Percentiles rank a stretch among this genome's conserved stretches.
Conservation (phyloP, 2,329 filamentous ascomycete genomes). For the Aspergillus niger region DNA sequence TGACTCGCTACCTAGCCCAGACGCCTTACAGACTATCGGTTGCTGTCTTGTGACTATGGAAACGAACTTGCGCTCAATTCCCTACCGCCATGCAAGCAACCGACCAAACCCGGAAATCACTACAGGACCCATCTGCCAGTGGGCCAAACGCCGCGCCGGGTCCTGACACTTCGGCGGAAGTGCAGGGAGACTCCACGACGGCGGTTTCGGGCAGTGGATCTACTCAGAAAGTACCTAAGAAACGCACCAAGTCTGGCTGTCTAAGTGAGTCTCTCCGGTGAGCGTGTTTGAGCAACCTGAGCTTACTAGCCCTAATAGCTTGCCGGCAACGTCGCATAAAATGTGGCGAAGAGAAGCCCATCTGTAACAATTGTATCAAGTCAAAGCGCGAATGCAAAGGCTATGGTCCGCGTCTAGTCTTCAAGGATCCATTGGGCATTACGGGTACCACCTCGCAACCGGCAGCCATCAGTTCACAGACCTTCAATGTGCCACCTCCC, state of each 20-base stretch:
- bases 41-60: slow-evolving; percentile 19
- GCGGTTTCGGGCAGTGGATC: slow-evolving; percentile 22
- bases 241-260: slow-evolving; percentile 89
- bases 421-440: slow-evolving; percentile 44
- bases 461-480: slow-evolving; percentile 20
- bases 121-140: slow-evolving; percentile 6
- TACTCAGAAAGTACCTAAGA: slow-evolving; percentile 50
- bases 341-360: slow-evolving; percentile 76
- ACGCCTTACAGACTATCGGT: not conserved
- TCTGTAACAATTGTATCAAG: slow-evolving; percentile 50
- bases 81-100: slow-evolving; percentile 16
- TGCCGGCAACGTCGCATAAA: slow-evolving; percentile 96
- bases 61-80: slow-evolving; percentile 1
- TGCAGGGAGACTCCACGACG: slow-evolving; percentile 13
- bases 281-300: slow-evolving; percentile 21
- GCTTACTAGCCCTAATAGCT: slow-evolving; percentile 53
- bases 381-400: slow-evolving; percentile 50
- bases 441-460: slow-evolving; percentile 27
- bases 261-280: slow-evolving; percentile 63
- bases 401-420: slow-evolving; percentile 45
- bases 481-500: slow-evolving; percentile 18
- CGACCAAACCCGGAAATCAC: slow-evolving; percentile 10
- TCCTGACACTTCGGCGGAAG: slow-evolving; percentile 6
- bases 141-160: slow-evolving; percentile 4
- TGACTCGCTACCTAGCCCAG: not conserved